phyloP scores from a whole-genome alignment of 257 asterid species.

The Nicotiana paniculata region DNA sequence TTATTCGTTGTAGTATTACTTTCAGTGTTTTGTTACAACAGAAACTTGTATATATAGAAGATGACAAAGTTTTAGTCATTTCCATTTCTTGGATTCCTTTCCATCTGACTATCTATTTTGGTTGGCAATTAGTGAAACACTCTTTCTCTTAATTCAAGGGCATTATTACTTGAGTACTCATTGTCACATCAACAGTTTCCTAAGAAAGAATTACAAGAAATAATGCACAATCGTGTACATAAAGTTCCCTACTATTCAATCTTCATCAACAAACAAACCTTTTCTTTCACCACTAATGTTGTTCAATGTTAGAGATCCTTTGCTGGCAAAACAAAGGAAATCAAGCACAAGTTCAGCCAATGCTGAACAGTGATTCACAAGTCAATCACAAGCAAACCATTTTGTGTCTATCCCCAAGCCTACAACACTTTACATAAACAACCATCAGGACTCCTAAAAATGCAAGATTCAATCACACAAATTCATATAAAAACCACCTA shows the following conservation, averaged over 20 bases:
- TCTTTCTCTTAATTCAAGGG: not conserved
- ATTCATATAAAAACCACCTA: slow-evolving; percentile 2
- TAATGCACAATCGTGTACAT: not conserved
- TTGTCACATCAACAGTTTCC: not conserved
- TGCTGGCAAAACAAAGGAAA: slow-evolving; percentile 38
- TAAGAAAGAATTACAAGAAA: not conserved
- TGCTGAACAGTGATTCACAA: slow-evolving; percentile 49
- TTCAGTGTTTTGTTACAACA: not conserved
- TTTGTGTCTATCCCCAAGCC: slow-evolving; percentile 24
- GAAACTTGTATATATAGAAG: not conserved
- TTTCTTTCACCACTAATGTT: not conserved
- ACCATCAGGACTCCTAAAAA: slow-evolving; percentile 19
- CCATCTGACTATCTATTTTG: not conserved
- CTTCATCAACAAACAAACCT: not conserved
- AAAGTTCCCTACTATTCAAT: not conserved
- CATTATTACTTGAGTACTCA: not conserved
- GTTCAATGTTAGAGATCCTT: slow-evolving; percentile 21
- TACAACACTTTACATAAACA: slow-evolving; percentile 36
- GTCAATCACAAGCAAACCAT: slow-evolving; percentile 31
- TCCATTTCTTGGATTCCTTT: not conserved
- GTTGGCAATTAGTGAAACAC: not conserved
- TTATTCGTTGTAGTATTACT: no score
- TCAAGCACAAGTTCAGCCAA: slow-evolving; percentile 51
- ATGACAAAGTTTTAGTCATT: not conserved
- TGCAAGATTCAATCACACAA: slow-evolving; percentile 13